Base-by-base conservation (phyloP, 2,329 filamentous ascomycete species). In the Botrytis hyacinthi region DNA sequence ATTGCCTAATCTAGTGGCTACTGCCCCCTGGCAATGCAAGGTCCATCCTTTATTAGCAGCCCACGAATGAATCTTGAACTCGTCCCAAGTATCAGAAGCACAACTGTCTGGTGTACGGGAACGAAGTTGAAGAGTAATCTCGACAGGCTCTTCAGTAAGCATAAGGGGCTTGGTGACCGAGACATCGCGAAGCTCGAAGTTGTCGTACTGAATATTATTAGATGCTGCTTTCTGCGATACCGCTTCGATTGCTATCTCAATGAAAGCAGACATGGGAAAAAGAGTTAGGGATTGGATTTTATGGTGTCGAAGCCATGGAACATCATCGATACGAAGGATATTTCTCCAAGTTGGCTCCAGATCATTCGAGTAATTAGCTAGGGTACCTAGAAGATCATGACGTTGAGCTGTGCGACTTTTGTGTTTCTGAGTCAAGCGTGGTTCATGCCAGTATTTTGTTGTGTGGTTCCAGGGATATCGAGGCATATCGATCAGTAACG, bases 381-480 rank as follows among this genome's bases (percentile, higher is more conserved):
- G 29, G 37, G 66, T 57, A 26, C 72, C 72, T 8, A 73, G 48
- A 9, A 73, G 57, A 59, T 73, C 72, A 46, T 71, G 66, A 20
- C 68, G 68, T 32, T 29, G 67, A n/a, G 42, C 32, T 12, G 37
- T 32, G 26, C 72, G 44, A 20, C 40, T 18, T 35, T 63, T 70
- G 70, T 84, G 83, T 26, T 84, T 82, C 29, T 80, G 77, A 26
- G 84, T 85, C 4, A 86, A 78, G 66, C 86, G 84, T 2, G 86
- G 86, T 74, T 89, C 87, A 74, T 85, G 82, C 87, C 87, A 89
- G 77, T 87, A 87, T 0, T 78, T 80, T 44, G 83, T 85, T 32
- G 80, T 79, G 73, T 88, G 87, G 42, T 88, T 86, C 86, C 87
- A 89, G 1, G 85, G 82, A 74, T 89, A 89, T 3, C 83, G 81